Percentiles rank a stretch among this genome's conserved stretches.
These are phyloP conservation scores for Nectriaceae sp. DNA, from an alignment of 2,329 filamentous ascomycete genomes.

Conservation along the genomic window DNA sequence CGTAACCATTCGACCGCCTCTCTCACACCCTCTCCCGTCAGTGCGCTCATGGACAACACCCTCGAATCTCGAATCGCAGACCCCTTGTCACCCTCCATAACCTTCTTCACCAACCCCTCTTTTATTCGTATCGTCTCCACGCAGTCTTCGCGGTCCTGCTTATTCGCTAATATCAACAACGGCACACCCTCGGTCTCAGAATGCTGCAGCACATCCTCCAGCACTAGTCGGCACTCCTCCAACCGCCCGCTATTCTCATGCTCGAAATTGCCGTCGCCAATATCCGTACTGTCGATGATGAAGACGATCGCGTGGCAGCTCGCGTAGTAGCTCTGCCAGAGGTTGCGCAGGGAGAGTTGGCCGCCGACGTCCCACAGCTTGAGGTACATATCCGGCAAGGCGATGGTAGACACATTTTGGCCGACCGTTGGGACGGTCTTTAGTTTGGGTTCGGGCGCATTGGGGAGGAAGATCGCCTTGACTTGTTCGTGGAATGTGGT, in stretches of 20 bases:
- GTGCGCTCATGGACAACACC: constrained; percentile 87
- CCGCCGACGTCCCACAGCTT: constrained; percentile 99
- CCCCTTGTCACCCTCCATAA: constrained; percentile 93
- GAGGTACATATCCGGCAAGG: constrained; percentile 91
- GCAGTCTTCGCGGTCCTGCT: constrained; percentile 96
- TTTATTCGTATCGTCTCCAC: constrained; percentile 97
- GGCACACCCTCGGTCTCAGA: constrained; percentile 90
- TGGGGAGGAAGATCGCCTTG: constrained; percentile 78
- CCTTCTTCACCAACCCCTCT: constrained; percentile 90
- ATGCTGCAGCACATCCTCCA: constrained; percentile 87
- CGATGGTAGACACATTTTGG: constrained; percentile 92
- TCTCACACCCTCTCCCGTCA: constrained; percentile 82
- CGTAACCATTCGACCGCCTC: constrained; percentile 98
- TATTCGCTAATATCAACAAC: constrained; percentile 90
- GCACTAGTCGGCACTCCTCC: constrained; percentile 84
- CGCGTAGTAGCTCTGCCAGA: constrained; percentile 96
- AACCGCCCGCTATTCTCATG: constrained; percentile 59
- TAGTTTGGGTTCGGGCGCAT: constrained; percentile 62
- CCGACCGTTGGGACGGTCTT: constrained; percentile 96
- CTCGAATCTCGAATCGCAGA: constrained; percentile 84
- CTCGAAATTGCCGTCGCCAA: constrained; percentile 77
- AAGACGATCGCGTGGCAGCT: constrained; percentile 97
- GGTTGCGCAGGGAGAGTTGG: constrained; percentile 81
- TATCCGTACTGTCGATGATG: constrained; percentile 92
- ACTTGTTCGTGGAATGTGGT: constrained; percentile 97